Percentiles rank a stretch among this genome's conserved stretches.
Evolutionary conservation across 2,329 filamentous ascomycete genomes (phyloP).

Genomic region (Diaporthe velutina): DNA sequence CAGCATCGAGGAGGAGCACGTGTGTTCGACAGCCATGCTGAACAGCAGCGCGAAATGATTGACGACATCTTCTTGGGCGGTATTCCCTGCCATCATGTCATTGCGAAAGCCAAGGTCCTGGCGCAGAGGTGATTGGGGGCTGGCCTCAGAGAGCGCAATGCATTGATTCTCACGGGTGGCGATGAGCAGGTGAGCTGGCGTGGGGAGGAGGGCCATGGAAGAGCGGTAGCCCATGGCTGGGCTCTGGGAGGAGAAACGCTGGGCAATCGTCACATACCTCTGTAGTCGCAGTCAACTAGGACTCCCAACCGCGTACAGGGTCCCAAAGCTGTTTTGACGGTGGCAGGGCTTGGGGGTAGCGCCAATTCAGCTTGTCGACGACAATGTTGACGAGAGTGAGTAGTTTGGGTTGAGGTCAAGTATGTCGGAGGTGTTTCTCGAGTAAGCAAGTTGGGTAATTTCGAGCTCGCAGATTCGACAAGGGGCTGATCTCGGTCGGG

Average conservation of each 20-base stretch:
- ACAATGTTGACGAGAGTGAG: conserved; percentile 24
- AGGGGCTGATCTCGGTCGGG: conserved; percentile 35
- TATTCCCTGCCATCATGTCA: background rate
- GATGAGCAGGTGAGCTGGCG: background rate
- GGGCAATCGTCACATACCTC: conserved; percentile 32
- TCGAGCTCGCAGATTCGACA: conserved; percentile 31
- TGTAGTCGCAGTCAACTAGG: conserved; percentile 33
- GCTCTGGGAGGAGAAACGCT: background rate
- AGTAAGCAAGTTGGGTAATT: conserved; percentile 23
- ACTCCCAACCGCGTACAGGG: conserved; percentile 23
- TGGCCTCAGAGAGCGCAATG: conserved; percentile 9
- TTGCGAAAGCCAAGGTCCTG: conserved; percentile 17
- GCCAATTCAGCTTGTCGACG: conserved; percentile 25
- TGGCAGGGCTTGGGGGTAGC: conserved; percentile 15
- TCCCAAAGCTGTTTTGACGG: conserved; percentile 27
- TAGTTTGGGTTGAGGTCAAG: conserved; percentile 1
- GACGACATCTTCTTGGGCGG: background rate
- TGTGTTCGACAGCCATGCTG: conserved; percentile 6
- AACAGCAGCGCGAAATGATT: background rate
- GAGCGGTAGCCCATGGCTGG: background rate
- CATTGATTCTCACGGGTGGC: background rate
- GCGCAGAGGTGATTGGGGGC: background rate
- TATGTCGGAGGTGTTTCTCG: conserved; percentile 12
- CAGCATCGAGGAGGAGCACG: conserved; percentile 28
- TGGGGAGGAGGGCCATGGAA: background rate